Base-by-base conservation (phyloP, 2,329 filamentous ascomycete genomes). In the Colletotrichum siamense region DNA sequence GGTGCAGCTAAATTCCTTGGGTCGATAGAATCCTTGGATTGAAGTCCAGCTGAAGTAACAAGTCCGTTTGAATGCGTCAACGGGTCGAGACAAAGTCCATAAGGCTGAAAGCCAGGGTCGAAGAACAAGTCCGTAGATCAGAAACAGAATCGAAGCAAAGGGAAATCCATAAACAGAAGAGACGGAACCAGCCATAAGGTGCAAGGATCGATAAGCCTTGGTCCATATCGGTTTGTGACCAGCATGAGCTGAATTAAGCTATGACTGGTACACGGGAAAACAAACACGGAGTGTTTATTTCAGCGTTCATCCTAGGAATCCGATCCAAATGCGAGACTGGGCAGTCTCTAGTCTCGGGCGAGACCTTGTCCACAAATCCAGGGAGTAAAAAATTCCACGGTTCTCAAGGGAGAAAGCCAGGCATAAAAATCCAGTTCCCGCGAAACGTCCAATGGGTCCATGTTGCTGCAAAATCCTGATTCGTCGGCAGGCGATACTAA, bases 401-500 rank as follows among this genome's bases (percentile, higher is more conserved):
- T 28, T 52, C 61, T 71, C 71, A 34, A 49, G 24, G 12, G 59
- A 55, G 12, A 34, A 63, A 13, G 57, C 69, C 28, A 71, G 71
- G 32, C 24, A 61, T 36, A 22, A 44, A 67, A 32, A 69, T 62
- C 71, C 71, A 55, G 59, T 57, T n/a, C 62, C 22, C 28, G 34
- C 32, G 15, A n/a, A 76, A 80, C 76, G 10, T 65, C 64, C 77
- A 61, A 77, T 77, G 49, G 55, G 70, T 82, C 81, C 82, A 75
- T 71, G 39, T 74, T 70, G 77, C 22, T 76, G 67, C 10, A 18
- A 24, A 26, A 34, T 44, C 62, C 18, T 26, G n/a, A 70, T 26
- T 65, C 61, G 59, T 74, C 77, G 59, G 78, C 79, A 84, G 85
- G 83, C 81, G 78, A 85, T 86, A 87, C 85, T 87, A 77, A 87